These are phyloP conservation scores for Linderniella brevidens DNA, from an alignment of 257 asterid genomes.

Conservation along the genomic window DNA sequence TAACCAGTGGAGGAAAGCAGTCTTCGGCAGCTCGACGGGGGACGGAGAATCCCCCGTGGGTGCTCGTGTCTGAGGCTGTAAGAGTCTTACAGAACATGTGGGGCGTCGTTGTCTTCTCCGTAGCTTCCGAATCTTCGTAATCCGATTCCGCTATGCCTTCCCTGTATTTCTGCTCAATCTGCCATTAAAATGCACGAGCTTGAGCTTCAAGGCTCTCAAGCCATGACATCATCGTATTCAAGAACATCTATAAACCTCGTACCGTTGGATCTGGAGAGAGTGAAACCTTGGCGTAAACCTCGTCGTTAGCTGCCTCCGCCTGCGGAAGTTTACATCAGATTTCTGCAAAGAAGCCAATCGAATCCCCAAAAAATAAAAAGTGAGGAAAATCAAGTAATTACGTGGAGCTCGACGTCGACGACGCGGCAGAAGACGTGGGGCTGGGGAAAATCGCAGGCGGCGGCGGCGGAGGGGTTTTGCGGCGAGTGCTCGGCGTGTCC, in stretches of 20 bases:
- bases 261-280: constrained; percentile 72
- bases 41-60: constrained; percentile 97
- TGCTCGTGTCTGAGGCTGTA: constrained; percentile 94
- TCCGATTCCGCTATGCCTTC: constrained; percentile 44
- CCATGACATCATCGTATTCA: background rate
- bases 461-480: constrained; percentile 23
- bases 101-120: constrained; percentile 45
- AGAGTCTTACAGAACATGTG: constrained; percentile 92
- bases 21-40: constrained; percentile 95
- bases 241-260: background rate
- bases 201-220: too few relatives aligned
- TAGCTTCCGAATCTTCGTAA: constrained; percentile 37
- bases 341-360: background rate
- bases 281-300: constrained; percentile 80
- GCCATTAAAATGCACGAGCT: constrained; percentile 1
- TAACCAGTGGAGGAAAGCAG: constrained; percentile 91
- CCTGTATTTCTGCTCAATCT: constrained; percentile 52
- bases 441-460: constrained; percentile 36
- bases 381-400: constrained; percentile 9
- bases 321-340: constrained; percentile 11
- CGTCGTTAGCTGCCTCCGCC: constrained; percentile 82
- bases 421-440: constrained; percentile 85
- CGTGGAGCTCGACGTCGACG: constrained; percentile 77
- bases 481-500: constrained; percentile 77
- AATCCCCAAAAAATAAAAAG: background rate